phyloP scores from a whole-genome alignment of 345 rosid genomes.

The Lepidium sativum region DNA sequence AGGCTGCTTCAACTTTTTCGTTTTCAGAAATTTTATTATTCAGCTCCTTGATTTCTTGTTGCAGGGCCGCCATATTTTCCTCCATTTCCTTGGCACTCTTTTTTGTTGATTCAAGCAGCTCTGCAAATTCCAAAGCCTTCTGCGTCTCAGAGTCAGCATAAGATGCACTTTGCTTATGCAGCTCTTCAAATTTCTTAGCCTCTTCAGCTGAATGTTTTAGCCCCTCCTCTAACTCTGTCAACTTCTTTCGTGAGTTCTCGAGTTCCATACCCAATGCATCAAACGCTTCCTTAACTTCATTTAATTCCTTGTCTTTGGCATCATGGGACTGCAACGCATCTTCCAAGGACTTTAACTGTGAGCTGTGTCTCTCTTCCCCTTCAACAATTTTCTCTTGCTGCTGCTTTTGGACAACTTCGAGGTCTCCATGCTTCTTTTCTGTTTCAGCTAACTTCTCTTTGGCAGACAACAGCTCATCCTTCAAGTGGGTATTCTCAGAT shows the following conservation, averaged over 20 bases:
- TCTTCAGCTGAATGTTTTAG: slow-evolving; percentile 49
- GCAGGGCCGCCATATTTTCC: slow-evolving; percentile 43
- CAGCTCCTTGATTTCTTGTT: slow-evolving; percentile 66
- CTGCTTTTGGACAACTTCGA: slow-evolving; percentile 52
- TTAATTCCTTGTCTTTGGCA: slow-evolving; percentile 63
- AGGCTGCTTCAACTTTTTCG: slow-evolving; percentile 61
- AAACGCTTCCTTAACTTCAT: slow-evolving; percentile 67
- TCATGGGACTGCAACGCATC: slow-evolving; percentile 64
- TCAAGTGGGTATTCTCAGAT: slow-evolving; percentile 48
- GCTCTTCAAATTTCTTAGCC: slow-evolving; percentile 68
- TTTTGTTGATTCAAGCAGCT: slow-evolving; percentile 57
- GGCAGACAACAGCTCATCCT: slow-evolving; percentile 47
- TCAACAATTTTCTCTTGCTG: slow-evolving; percentile 59
- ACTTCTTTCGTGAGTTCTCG: slow-evolving; percentile 54
- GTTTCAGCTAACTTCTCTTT: slow-evolving; percentile 53
- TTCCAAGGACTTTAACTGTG: slow-evolving; percentile 48
- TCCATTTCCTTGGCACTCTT: slow-evolving; percentile 53
- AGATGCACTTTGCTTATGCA: slow-evolving; percentile 65
- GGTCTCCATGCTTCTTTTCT: slow-evolving; percentile 51
- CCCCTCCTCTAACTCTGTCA: slow-evolving; percentile 57
- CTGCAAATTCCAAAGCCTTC: slow-evolving; percentile 70
- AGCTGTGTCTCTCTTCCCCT: slow-evolving; percentile 53
- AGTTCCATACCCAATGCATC: slow-evolving; percentile 55
- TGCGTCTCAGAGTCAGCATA: slow-evolving; percentile 73
- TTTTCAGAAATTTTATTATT: slow-evolving; percentile 57